Base-by-base conservation (phyloP, 2,329 filamentous ascomycete species). In the Zymoseptoria brevis region DNA sequence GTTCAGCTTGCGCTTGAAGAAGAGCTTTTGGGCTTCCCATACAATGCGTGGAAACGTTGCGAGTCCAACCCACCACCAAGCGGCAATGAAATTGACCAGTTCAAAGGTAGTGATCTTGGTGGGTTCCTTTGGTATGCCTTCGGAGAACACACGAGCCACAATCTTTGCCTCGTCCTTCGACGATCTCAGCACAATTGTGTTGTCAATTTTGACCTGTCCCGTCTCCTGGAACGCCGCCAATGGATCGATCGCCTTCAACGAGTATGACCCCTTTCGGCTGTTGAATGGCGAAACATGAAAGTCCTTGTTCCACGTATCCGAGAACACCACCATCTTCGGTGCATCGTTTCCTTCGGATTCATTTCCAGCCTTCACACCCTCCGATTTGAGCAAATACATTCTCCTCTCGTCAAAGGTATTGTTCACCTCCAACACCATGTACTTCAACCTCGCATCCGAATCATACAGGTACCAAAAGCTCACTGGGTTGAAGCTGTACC, bases 401-500 rank as follows among this genome's bases (percentile, higher is more conserved):
- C 86, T 81, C 55, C 86, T 79, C 71, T 91, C 88, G 54, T 83
- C 86, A 68, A 89, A 90, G 0, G 87, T 89, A 66, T 90, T 90
- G 72, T 89, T 89, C 52, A 90, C 86, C 70, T 92, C 88, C 0
- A 89, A 69, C 1, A 92, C 78, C 73, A 90, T 84, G 57, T 84
- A 84, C 22, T 77, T 80, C 13, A 91, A 76, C 5, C 79, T 72
- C 59, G 80, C 80, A 8, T 81, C 72, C 0, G 73, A 64, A 11
- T 84, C 81, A 69, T 92, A 91, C 2, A 92, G 79, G 64, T 90
- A 90, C 87, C 88, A 92, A 67, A 91, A 88, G 0, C 87, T 90
- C 2, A 88, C 85, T 0, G 87, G 87, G 66, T 90, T 91, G 73
- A 89, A 90, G 21, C 83, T 82, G 68, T 88, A 88, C 2, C 86